A percentile compares a stretch with the other conserved stretches of the same genome.
Evolutionary conservation across 2,329 filamentous ascomycete species (phyloP).

Genomic region (Rosellinia necatrix): DNA sequence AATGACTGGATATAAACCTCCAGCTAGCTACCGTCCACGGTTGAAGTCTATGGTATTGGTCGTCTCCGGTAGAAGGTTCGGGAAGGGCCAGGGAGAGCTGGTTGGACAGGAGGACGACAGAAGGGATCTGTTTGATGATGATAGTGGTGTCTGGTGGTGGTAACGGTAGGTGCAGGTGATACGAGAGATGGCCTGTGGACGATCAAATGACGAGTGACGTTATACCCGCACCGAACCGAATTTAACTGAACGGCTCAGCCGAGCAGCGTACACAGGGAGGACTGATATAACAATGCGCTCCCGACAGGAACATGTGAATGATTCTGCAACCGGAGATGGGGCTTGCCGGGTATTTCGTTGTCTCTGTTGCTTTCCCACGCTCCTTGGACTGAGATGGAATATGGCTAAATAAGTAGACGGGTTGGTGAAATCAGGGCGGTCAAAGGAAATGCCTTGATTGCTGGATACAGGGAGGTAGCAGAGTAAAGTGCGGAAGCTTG

Average conservation of each 20-base stretch:
- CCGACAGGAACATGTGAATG: not conserved
- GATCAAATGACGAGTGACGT: conserved; percentile 19
- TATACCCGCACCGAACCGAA: not conserved
- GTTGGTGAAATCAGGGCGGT: conserved; percentile 10
- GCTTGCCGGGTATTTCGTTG: not conserved
- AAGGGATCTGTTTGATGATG: too few species aligned
- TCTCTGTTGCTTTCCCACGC: not conserved
- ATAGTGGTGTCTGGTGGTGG: not conserved
- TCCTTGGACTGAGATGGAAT: not conserved
- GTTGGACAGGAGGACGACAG: conserved; percentile 21
- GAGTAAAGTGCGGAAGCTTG: too few species aligned
- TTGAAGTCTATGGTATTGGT: not conserved
- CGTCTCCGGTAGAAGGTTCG: conserved; percentile 34
- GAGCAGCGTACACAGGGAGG: too few species aligned
- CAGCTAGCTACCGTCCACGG: conserved; percentile 3
- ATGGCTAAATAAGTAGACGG: not conserved
- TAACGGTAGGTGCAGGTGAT: not conserved
- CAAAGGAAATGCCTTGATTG: conserved; percentile 15
- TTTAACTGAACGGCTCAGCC: not conserved
- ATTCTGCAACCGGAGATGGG: not conserved
- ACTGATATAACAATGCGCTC: too few species aligned
- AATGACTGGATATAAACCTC: not conserved
- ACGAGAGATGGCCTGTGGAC: not conserved
- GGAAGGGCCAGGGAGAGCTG: conserved; percentile 30
- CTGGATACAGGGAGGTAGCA: not conserved